A percentile compares a stretch with the other conserved stretches of the same genome.
Evolutionary conservation across 2,329 filamentous ascomycete species (phyloP).

Genomic region (Xylariaceae sp.): DNA sequence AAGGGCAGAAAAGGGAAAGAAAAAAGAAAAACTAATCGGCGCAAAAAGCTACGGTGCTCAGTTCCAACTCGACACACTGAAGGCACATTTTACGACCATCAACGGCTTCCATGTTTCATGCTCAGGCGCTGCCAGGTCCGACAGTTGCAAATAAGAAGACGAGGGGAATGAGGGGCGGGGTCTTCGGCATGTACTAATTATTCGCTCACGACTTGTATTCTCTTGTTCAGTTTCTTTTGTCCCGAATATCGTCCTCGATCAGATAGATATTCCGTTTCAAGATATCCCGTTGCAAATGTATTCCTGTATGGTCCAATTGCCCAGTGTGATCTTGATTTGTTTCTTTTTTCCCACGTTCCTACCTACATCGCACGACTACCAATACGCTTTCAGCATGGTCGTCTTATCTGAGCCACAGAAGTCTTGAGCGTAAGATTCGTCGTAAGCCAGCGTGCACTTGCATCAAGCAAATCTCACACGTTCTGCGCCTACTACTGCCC

Average conservation of each 20-base stretch:
- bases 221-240: constrained; percentile 33
- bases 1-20: constrained; percentile 14
- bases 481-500: too few species aligned
- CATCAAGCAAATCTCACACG: too few species aligned
- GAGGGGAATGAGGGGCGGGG: constrained; percentile 31
- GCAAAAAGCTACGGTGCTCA: neutral
- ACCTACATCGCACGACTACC: too few species aligned
- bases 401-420: too few species aligned
- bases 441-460: too few species aligned
- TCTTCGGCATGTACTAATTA: constrained; percentile 50
- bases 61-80: constrained; percentile 20
- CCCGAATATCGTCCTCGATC: constrained; percentile 25
- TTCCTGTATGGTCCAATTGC: too few species aligned
- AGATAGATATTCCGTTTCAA: too few species aligned
- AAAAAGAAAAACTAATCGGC: constrained; percentile 12
- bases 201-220: constrained; percentile 39
- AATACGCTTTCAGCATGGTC: too few species aligned
- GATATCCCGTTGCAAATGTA: too few species aligned
- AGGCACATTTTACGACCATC: constrained; percentile 33
- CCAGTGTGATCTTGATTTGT: too few species aligned
- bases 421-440: too few species aligned
- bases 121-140: constrained; percentile 21
- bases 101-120: constrained; percentile 27
- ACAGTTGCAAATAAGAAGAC: constrained; percentile 23
- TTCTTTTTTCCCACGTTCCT: too few species aligned